These are phyloP conservation scores for Fagus crenata DNA, from an alignment of 306 rosid genomes.

Conservation along the genomic window DNA sequence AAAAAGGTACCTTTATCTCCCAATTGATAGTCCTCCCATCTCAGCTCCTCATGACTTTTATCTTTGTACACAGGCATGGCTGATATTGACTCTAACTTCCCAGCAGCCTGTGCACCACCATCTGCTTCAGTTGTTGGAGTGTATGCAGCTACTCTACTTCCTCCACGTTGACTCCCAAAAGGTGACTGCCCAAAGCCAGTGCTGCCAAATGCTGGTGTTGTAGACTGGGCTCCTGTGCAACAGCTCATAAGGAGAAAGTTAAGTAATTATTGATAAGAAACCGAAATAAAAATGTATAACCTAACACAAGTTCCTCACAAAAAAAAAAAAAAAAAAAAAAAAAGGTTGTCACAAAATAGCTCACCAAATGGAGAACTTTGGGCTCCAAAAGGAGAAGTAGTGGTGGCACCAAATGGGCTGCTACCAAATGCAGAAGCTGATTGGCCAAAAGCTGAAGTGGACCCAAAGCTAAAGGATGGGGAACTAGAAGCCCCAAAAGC, in stretches of 20 bases:
- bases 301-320: not conserved
- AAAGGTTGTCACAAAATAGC: not conserved
- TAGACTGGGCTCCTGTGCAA: no score
- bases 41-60: conserved; percentile 94
- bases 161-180: conserved; percentile 81
- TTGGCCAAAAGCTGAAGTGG: conserved; percentile 20
- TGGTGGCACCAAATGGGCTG: conserved; percentile 59
- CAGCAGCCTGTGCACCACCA: no score
- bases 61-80: no score
- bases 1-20: conserved; percentile 74
- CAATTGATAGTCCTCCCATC: conserved; percentile 98
- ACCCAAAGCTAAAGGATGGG: conserved; percentile 59
- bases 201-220: no score
- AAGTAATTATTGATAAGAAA: no score
- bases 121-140: no score
- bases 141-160: conserved; percentile 84
- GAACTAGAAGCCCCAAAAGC: conserved; percentile 67
- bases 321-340: no score
- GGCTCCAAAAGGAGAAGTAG: conserved; percentile 77
- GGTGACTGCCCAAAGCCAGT: no score
- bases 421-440: conserved; percentile 61
- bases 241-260: no score
- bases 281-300: not conserved
- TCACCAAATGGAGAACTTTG: conserved; percentile 56
- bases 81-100: no score